Evolutionary conservation across 148 eudicot genomes (phyloP).

Genomic region (Simmondsia chinensis): DNA sequence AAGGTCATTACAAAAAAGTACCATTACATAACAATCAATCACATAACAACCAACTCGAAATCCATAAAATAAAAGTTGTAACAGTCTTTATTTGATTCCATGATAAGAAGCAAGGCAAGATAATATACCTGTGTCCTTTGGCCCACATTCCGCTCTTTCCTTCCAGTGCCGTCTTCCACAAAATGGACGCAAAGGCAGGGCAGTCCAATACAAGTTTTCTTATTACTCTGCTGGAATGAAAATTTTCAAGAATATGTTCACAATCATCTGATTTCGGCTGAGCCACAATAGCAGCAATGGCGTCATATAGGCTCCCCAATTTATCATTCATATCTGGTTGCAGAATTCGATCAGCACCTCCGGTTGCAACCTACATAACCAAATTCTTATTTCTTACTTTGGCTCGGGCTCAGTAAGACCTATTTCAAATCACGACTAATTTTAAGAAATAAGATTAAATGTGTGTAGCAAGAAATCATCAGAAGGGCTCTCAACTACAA

Average conservation of each 20-base stretch:
- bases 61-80: too few relatives aligned
- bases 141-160: slow-evolving; percentile 70
- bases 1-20: too few relatives aligned
- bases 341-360: slow-evolving; percentile 73
- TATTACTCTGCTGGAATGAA: slow-evolving; percentile 80
- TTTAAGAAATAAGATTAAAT: too few relatives aligned
- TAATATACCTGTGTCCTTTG: slow-evolving; percentile 82
- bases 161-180: slow-evolving; percentile 69
- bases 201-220: slow-evolving; percentile 74
- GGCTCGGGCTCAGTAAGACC: too few relatives aligned
- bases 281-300: slow-evolving; percentile 56
- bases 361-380: slow-evolving; percentile 69
- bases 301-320: slow-evolving; percentile 39
- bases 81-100: too few relatives aligned
- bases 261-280: slow-evolving; percentile 51
- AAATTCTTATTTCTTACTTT: too few relatives aligned
- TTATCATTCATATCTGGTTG: slow-evolving; percentile 46
- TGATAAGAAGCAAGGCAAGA: too few relatives aligned
- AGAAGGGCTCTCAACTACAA: too few relatives aligned
- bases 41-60: too few relatives aligned
- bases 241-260: slow-evolving; percentile 78
- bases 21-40: too few relatives aligned
- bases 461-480: too few relatives aligned
- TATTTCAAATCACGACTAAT: too few relatives aligned
- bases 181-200: slow-evolving; percentile 60